A percentile compares a stretch with the other conserved stretches of the same genome.
Evolutionary conservation across 805 yeast genomes (phyloP).

Genomic region (Candida golubevii): DNA sequence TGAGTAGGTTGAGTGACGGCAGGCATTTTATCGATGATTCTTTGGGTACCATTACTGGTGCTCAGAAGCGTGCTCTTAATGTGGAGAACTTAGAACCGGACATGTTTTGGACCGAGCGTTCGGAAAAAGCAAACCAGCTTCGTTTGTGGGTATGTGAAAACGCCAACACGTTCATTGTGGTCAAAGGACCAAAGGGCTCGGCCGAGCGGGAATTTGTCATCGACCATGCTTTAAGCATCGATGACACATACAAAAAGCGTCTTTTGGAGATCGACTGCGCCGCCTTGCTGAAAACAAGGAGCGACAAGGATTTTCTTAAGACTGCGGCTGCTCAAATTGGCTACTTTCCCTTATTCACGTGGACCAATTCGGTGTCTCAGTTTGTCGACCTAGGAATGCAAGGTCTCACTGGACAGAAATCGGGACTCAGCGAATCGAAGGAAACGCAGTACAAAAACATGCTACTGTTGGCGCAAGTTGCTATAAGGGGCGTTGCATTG

Average conservation of each 20-base stretch:
- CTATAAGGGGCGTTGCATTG: constrained; percentile 61
- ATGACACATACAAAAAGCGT: constrained; percentile 40
- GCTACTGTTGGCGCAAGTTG: constrained; percentile 64
- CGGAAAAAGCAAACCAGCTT: constrained; percentile 62
- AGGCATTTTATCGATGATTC: constrained; percentile 35
- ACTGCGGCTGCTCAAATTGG: constrained; percentile 76
- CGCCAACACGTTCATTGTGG: constrained; percentile 82
- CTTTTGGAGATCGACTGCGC: constrained; percentile 78
- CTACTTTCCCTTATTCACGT: constrained; percentile 89
- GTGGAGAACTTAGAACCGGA: constrained; percentile 19
- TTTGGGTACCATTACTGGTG: constrained; percentile 10
- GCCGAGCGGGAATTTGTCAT: constrained; percentile 81
- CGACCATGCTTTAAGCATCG: constrained; percentile 56
- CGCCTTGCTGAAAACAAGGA: constrained; percentile 62
- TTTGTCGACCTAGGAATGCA: constrained; percentile 82
- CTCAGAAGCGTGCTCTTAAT: constrained; percentile 12
- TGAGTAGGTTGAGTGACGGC: constrained; percentile 26
- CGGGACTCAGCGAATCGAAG: constrained; percentile 79
- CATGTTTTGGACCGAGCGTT: constrained; percentile 67
- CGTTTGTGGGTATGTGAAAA: constrained; percentile 82
- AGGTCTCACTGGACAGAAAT: constrained; percentile 90
- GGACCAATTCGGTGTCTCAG: constrained; percentile 77
- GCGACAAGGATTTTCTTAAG: constrained; percentile 64
- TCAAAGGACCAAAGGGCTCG: constrained; percentile 93
- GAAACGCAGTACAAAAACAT: constrained; percentile 81